These are phyloP conservation scores for Coccomyxa sp. DNA, from an alignment of 139 green algal species.

Conservation along the genomic window DNA sequence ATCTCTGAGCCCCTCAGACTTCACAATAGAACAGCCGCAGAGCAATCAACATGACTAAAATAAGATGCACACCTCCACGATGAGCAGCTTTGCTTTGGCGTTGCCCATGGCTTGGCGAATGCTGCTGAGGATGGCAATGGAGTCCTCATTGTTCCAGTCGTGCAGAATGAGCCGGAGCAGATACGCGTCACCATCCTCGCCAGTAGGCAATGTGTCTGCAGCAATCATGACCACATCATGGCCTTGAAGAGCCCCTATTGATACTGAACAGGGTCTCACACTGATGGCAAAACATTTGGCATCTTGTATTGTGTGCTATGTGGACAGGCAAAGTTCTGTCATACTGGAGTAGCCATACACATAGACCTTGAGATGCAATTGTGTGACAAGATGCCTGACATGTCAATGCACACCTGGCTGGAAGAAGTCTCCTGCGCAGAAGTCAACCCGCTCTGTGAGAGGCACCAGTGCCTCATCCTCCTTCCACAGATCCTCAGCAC, in stretches of 20 bases:
- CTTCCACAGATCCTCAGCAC: background rate
- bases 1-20: no score
- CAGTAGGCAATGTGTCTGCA: constrained; percentile 7
- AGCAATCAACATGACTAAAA: background rate
- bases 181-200: background rate
- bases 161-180: constrained; percentile 11
- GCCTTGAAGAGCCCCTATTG: background rate
- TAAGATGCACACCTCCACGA: background rate
- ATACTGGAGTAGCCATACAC: background rate
- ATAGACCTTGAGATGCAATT: background rate
- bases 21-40: background rate
- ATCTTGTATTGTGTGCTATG: background rate
- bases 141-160: constrained; percentile 9
- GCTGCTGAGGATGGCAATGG: background rate
- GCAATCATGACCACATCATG: background rate
- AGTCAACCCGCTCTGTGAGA: background rate
- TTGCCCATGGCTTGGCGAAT: constrained; percentile 5
- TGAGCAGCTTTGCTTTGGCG: background rate
- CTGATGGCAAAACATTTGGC: background rate
- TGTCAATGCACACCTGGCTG: background rate
- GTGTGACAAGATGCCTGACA: background rate
- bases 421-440: background rate
- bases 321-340: background rate
- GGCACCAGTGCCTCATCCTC: background rate
- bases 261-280: background rate